Conservation (phyloP, 768 basidiomycete genomes). For the Glaciozyma antarctica region DNA sequence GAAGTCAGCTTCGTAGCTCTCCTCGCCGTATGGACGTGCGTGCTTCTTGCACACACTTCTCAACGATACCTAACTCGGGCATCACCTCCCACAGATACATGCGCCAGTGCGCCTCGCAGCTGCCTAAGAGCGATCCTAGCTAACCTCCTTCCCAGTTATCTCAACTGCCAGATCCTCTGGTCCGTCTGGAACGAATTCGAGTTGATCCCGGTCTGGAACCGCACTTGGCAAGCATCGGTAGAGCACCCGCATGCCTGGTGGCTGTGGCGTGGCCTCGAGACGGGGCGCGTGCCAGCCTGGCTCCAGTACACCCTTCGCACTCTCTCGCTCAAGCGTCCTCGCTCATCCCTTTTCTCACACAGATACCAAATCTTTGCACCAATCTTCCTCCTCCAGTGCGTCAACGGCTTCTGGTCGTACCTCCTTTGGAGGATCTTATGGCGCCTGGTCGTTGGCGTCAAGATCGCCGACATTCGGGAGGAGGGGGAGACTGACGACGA, state of each 20-base stretch:
- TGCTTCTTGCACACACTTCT: background rate
- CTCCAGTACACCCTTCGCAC: conserved; percentile 27
- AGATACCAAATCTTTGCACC: conserved; percentile 69
- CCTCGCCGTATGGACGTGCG: conserved; percentile 33
- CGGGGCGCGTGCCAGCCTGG: conserved; percentile 45
- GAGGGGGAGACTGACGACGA: conserved; percentile 49
- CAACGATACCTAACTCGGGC: no score
- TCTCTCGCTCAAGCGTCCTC: conserved; percentile 3
- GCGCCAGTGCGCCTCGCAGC: conserved; percentile 48
- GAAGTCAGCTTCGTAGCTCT: conserved; percentile 40
- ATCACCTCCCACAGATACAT: conserved; percentile 75
- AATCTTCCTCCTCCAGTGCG: conserved; percentile 60
- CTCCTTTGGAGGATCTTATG: conserved; percentile 54
- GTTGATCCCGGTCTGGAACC: conserved; percentile 52
- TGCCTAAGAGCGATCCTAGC: background rate
- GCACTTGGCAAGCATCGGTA: conserved; percentile 38
- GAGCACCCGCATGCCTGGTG: conserved; percentile 41
- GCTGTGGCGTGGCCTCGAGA: conserved; percentile 56
- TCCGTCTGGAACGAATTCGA: conserved; percentile 75
- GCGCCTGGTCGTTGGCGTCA: conserved; percentile 25
- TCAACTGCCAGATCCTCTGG: conserved; percentile 76
- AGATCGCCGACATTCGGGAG: conserved; percentile 58
- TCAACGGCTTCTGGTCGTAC: conserved; percentile 90
- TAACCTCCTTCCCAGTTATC: conserved; percentile 42
- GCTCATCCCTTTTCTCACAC: conserved; percentile 46